These are phyloP conservation scores for Daldinia caldariorum DNA, from an alignment of 495 filamentous ascomycete genomes.

Conservation along the genomic window DNA sequence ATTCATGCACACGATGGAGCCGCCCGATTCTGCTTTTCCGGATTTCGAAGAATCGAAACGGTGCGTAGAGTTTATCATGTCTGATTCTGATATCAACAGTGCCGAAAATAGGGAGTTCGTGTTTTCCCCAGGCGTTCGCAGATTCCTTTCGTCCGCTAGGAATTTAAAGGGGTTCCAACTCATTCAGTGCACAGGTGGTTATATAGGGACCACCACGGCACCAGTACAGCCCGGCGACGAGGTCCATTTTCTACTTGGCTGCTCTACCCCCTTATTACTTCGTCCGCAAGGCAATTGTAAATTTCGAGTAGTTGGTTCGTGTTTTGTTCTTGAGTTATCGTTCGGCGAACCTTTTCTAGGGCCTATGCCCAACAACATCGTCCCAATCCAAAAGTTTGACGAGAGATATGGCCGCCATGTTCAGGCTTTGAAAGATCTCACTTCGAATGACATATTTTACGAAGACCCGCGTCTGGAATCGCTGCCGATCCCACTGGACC, in stretches of 20 bases:
- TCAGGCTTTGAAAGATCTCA: not conserved
- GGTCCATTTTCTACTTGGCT: constrained; percentile 24
- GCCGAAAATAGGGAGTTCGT: not conserved
- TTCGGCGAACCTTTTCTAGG: constrained; percentile 27
- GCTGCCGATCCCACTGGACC: constrained; percentile 5
- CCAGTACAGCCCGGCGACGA: constrained; percentile 20
- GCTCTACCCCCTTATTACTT: constrained; percentile 1
- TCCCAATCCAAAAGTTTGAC: not conserved
- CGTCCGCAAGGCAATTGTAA: constrained; percentile 7
- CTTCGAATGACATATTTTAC: constrained; percentile 12
- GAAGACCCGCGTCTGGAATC: constrained; percentile 25
- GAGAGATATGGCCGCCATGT: not conserved
- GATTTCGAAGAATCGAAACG: not conserved
- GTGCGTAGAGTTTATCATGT: not conserved
- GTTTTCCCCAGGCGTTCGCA: not conserved
- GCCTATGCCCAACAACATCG: constrained; percentile 14
- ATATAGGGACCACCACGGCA: constrained; percentile 10
- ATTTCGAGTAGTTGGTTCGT: constrained; percentile 21
- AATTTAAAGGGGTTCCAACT: not conserved
- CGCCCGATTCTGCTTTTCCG: not conserved
- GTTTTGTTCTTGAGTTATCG: constrained; percentile 6
- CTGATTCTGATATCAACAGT: not conserved
- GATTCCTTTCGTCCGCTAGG: not conserved
- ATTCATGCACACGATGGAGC: not conserved
- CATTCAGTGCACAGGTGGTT: not conserved